Evolutionary conservation across 2,329 filamentous ascomycete species (phyloP).

Genomic region (Alternaria arbusti): DNA sequence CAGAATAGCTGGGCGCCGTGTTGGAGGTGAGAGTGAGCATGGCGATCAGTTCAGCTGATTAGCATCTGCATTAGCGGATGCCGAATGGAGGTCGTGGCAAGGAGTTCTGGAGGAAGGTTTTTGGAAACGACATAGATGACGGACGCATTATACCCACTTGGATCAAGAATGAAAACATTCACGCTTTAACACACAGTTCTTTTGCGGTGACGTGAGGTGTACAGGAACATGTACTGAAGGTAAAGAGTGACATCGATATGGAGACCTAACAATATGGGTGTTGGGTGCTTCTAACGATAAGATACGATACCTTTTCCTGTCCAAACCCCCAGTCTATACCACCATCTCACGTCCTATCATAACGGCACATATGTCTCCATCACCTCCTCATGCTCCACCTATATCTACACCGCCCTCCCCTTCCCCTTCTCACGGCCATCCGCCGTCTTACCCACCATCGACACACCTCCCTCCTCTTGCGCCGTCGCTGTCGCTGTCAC

Average conservation of each 20-base stretch:
- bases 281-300: background rate
- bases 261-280: background rate
- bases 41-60: conserved; percentile 67
- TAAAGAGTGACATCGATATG: no score
- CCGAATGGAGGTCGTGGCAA: background rate
- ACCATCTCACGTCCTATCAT: background rate
- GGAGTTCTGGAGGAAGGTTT: background rate
- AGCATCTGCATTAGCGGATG: background rate
- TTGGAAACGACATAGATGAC: background rate
- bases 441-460: background rate
- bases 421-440: background rate
- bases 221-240: background rate
- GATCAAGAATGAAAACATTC: conserved; percentile 13
- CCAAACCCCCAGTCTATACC: background rate
- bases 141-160: conserved; percentile 18
- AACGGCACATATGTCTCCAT: background rate
- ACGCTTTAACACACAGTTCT: background rate
- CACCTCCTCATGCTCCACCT: background rate
- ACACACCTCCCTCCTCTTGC: background rate
- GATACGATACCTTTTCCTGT: background rate
- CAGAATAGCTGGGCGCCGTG: conserved; percentile 60
- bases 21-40: conserved; percentile 61
- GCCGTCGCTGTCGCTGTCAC: background rate
- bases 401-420: background rate
- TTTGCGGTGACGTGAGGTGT: background rate